A percentile compares a stretch with the other conserved stretches of the same genome.
phyloP scores from a whole-genome alignment of 768 basidiomycete genomes.

The Lentinula sp. region DNA sequence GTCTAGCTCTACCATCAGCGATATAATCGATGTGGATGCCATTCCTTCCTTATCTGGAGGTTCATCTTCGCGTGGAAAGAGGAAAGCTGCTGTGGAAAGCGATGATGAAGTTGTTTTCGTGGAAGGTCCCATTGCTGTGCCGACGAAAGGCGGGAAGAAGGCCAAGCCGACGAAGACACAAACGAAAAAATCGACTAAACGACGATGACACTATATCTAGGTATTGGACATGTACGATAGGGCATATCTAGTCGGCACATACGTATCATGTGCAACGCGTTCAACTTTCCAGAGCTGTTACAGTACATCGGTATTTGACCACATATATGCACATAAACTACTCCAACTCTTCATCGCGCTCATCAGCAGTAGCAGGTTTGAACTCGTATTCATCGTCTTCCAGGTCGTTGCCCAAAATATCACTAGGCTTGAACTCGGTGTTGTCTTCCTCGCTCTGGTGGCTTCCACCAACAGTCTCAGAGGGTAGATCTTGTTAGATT shows the following conservation, averaged over 20 bases:
- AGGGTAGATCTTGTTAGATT: too few species aligned
- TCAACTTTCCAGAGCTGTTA: too few species aligned
- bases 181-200: slow-evolving; percentile 32
- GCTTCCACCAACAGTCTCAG: too few species aligned
- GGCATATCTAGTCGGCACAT: too few species aligned
- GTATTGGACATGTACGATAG: neutral
- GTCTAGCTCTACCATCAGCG: slow-evolving; percentile 39
- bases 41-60: slow-evolving; percentile 15
- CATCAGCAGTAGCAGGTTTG: neutral
- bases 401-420: neutral
- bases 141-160: slow-evolving; percentile 26
- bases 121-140: slow-evolving; percentile 32
- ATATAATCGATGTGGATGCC: slow-evolving; percentile 37
- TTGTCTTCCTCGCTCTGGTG: too few species aligned
- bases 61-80: slow-evolving; percentile 31
- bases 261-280: too few species aligned
- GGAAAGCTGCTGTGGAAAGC: slow-evolving; percentile 39
- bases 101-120: slow-evolving; percentile 55
- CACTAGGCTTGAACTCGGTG: neutral
- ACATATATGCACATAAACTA: neutral
- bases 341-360: neutral
- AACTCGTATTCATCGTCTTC: slow-evolving; percentile 1
- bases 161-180: slow-evolving; percentile 33
- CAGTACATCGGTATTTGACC: neutral
- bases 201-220: slow-evolving; percentile 10